These are phyloP conservation scores for Colletotrichum tropicicola DNA, from an alignment of 2,329 filamentous ascomycete species.

Conservation along the genomic window DNA sequence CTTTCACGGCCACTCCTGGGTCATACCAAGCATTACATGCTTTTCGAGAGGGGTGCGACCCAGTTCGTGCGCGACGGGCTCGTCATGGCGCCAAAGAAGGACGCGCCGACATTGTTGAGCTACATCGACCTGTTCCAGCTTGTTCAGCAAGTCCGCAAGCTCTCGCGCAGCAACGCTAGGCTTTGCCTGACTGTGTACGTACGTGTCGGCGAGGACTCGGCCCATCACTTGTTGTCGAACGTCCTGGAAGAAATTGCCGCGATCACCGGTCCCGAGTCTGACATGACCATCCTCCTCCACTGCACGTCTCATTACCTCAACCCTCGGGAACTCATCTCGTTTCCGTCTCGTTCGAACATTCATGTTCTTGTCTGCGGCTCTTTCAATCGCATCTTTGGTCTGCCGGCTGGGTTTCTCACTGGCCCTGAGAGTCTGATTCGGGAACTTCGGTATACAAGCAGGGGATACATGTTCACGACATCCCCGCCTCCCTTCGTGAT, in stretches of 20 bases:
- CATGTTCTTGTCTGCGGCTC: constrained; percentile 21
- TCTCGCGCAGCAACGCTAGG: background rate
- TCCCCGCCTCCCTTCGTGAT: constrained; percentile 23
- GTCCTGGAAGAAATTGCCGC: constrained; percentile 4
- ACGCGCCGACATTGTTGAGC: background rate
- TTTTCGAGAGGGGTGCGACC: background rate
- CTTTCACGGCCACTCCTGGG: background rate
- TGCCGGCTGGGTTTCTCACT: constrained; percentile 18
- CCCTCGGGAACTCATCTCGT: background rate
- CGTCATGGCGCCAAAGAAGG: background rate
- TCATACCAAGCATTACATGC: background rate
- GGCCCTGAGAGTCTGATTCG: constrained; percentile 15
- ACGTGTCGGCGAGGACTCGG: constrained; percentile 2
- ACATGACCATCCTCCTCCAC: constrained; percentile 24
- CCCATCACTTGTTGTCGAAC: background rate
- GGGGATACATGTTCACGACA: constrained; percentile 24
- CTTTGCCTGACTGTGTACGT: background rate
- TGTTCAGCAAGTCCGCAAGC: background rate
- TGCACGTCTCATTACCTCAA: constrained; percentile 9
- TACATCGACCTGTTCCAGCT: constrained; percentile 17
- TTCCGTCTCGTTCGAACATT: background rate
- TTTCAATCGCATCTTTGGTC: constrained; percentile 10
- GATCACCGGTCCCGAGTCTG: background rate
- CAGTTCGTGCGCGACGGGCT: constrained; percentile 10
- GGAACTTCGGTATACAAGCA: constrained; percentile 28